Evolutionary conservation across 2,329 filamentous ascomycete species (phyloP).

Genomic region (Monosporascus cannonballus): DNA sequence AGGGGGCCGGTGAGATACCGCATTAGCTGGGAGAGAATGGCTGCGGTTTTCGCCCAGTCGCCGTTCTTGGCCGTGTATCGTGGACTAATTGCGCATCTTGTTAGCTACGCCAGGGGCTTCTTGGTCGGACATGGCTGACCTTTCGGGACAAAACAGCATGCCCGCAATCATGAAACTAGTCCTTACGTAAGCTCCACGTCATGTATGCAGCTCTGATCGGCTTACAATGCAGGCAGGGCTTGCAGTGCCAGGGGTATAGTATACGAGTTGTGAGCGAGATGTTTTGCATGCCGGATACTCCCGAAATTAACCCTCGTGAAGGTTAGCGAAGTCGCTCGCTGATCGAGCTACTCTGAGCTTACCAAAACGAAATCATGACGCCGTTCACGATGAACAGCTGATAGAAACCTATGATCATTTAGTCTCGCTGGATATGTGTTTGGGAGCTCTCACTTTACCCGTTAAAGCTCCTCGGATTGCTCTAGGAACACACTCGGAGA

Average conservation of each 20-base stretch:
- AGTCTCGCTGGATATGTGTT: not conserved
- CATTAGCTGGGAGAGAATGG: constrained; percentile 47
- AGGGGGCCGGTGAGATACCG: constrained; percentile 15
- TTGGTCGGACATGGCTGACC: constrained; percentile 25
- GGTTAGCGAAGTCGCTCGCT: constrained; percentile 26
- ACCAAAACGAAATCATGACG: constrained; percentile 38
- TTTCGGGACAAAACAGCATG: constrained; percentile 54
- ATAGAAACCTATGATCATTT: constrained; percentile 31
- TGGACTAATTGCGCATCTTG: constrained; percentile 36
- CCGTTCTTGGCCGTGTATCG: constrained; percentile 63
- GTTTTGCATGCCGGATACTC: constrained; percentile 12
- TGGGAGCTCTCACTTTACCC: constrained; percentile 19
- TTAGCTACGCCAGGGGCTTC: too few species aligned
- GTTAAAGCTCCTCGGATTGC: constrained; percentile 46
- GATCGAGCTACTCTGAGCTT: constrained; percentile 4
- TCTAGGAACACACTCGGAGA: constrained; percentile 44
- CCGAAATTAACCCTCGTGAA: constrained; percentile 51
- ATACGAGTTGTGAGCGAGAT: constrained; percentile 44
- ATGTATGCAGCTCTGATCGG: not conserved
- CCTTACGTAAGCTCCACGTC: not conserved
- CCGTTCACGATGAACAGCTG: constrained; percentile 43
- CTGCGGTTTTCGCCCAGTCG: constrained; percentile 58
- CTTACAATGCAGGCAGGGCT: constrained; percentile 52
- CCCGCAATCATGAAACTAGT: constrained; percentile 45
- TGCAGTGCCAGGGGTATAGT: constrained; percentile 61